A percentile compares a stretch with the other conserved stretches of the same genome.
Conservation (phyloP, 495 filamentous ascomycete species). For the Tirmania nivea region DNA sequence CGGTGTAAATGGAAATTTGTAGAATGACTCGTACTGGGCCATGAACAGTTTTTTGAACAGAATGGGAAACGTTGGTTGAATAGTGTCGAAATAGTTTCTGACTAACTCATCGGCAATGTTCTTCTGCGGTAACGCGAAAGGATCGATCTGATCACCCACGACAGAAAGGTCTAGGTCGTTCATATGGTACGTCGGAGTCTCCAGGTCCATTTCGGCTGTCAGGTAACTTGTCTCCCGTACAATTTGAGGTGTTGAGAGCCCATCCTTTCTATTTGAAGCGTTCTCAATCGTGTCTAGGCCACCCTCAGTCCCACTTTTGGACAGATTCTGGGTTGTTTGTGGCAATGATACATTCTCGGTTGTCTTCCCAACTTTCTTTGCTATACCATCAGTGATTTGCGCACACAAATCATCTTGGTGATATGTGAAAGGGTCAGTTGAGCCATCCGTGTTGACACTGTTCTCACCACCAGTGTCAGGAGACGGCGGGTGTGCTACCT, state of each 20-base stretch:
- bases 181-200: slow-evolving; percentile 29
- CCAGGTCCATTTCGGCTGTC: slow-evolving; percentile 14
- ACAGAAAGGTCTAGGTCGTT: slow-evolving; percentile 31
- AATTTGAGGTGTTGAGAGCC: not conserved
- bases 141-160: slow-evolving; percentile 25
- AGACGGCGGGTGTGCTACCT: too few relatives aligned
- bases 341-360: slow-evolving; percentile 8
- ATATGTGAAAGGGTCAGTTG: too few relatives aligned
- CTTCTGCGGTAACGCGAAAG: slow-evolving; percentile 29
- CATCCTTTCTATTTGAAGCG: not conserved
- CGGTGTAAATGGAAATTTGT: slow-evolving; percentile 24
- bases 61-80: slow-evolving; percentile 40
- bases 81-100: slow-evolving; percentile 33
- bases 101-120: slow-evolving; percentile 32
- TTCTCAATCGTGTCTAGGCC: not conserved
- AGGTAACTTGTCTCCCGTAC: slow-evolving; percentile 2
- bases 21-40: slow-evolving; percentile 11
- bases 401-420: too few relatives aligned
- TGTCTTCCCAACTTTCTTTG: not conserved
- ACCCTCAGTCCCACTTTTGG: not conserved
- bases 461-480: too few relatives aligned
- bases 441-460: too few relatives aligned
- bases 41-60: slow-evolving; percentile 34
- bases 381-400: too few relatives aligned
- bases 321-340: slow-evolving; percentile 4